These are phyloP conservation scores for Fusarium mangiferae DNA, from an alignment of 2,329 filamentous ascomycete genomes.

Conservation along the genomic window DNA sequence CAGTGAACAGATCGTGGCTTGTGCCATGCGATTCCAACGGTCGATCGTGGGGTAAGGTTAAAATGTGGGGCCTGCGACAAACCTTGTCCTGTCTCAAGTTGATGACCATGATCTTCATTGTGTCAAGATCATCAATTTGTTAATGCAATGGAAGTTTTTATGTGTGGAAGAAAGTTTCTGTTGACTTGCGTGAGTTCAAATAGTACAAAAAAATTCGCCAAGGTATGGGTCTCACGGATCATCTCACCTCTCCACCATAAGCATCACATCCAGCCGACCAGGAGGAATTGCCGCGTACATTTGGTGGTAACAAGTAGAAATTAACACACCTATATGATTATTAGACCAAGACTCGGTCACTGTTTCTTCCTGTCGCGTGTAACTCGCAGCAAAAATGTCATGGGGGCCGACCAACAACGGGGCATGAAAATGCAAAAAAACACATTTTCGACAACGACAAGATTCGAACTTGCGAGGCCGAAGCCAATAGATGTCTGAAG, in stretches of 20 bases:
- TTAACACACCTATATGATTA: background rate
- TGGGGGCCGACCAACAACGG: background rate
- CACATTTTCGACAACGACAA: constrained; percentile 2
- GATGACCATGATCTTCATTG: background rate
- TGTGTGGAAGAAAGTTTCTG: background rate
- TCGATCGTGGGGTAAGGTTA: background rate
- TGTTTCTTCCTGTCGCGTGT: background rate
- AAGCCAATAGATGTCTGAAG: constrained; percentile 13
- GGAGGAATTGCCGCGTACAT: background rate
- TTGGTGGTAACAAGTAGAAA: background rate
- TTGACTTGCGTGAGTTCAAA: background rate
- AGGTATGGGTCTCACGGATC: too few species aligned
- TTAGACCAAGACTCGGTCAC: background rate
- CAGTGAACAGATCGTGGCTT: background rate
- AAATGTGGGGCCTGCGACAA: background rate
- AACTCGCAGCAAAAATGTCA: background rate
- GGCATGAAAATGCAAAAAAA: background rate
- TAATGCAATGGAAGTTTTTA: background rate
- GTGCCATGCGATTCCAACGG: background rate
- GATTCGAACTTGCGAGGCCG: constrained; percentile 21
- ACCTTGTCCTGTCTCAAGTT: background rate
- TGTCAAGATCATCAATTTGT: background rate
- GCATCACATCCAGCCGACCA: background rate
- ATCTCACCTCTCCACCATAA: background rate
- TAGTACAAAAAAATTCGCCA: rapidly evolving